A percentile compares a stretch with the other conserved stretches of the same genome.
These are phyloP conservation scores for Rubia yunnanensis DNA, from an alignment of 257 asterid species.

Conservation along the genomic window DNA sequence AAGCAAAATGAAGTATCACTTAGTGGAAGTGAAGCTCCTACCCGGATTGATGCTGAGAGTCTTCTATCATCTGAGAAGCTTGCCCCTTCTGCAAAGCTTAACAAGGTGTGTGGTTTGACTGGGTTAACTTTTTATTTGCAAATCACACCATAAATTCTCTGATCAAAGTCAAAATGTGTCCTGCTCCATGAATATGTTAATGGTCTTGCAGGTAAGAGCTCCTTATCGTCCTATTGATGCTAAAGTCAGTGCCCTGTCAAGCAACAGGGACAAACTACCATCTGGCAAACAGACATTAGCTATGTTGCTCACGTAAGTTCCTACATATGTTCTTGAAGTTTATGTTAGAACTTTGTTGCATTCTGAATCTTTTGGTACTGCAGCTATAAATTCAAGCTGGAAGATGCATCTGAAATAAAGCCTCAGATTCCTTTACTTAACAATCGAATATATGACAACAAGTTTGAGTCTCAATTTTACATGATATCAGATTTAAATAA, in stretches of 20 bases:
- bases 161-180: background rate
- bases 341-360: slow-evolving; percentile 8
- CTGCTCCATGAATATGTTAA: background rate
- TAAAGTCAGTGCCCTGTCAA: slow-evolving; percentile 67
- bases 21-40: slow-evolving; percentile 95
- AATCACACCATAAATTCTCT: background rate
- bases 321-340: background rate
- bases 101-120: slow-evolving; percentile 49
- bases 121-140: background rate
- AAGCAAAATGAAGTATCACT: slow-evolving; percentile 69
- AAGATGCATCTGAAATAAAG: slow-evolving; percentile 77
- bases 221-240: slow-evolving; percentile 84
- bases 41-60: slow-evolving; percentile 76
- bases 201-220: slow-evolving; percentile 59
- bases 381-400: slow-evolving; percentile 90
- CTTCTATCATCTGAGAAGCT: slow-evolving; percentile 79
- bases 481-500: slow-evolving; percentile 92
- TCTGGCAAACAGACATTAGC: slow-evolving; percentile 86
- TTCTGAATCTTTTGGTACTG: slow-evolving; percentile 26
- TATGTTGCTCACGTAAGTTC: slow-evolving; percentile 66
- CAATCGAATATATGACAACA: slow-evolving; percentile 91
- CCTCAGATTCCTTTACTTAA: slow-evolving; percentile 85
- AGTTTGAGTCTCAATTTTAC: slow-evolving; percentile 94
- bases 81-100: slow-evolving; percentile 69
- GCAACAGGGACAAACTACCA: slow-evolving; percentile 84